Base-by-base conservation (phyloP, 2,329 filamentous ascomycete species). In the Calonectria pseudoreteaudii region DNA sequence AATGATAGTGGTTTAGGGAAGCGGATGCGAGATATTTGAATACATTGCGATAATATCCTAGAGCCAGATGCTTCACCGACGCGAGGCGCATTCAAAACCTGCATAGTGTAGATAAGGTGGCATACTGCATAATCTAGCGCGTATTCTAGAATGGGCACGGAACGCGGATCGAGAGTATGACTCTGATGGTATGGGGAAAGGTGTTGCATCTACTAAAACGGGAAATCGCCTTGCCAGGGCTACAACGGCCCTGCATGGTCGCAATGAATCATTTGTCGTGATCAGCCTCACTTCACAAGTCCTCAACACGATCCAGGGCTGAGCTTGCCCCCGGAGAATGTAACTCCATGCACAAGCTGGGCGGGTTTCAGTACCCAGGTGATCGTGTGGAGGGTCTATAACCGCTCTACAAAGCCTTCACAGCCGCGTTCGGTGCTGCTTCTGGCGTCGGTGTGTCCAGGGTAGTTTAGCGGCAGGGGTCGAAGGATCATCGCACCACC, bases 31-130 rank as follows among this genome's bases (percentile, higher is more conserved):
- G 49, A 23, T 68, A 68, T 68, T 68, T 68, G 36, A 68, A 44
- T 13, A 50, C 31, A 68, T 68, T 18, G 23, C 9, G n/a, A 30
- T 38, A 13, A 8, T 23, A 30, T n/a, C 10, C 16, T 28, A 18
- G 14, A 5, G 30, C 38, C 28, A 47, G n/a, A 49, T 36, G 28
- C 30, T 49, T 60, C 52, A 60, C 66, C 66, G 52, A 60, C 30
- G 66, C 66, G 34, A 68, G 66, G 66, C 66, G n/a, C 38, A 66
- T 31, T 49, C 52, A 23, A 34, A 36, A 10, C 36, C 36, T 18
- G 49, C 30, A 38, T n/a, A 6, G 49, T 16, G 30, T 13, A 52
- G 20, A n/a, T 52, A 7, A 14, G 28, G 26, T 28, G 14, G 28
- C 41, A 47, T n/a, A 16, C 28, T 8, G 28, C 44, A 34, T 26